phyloP scores from a whole-genome alignment of 1,284 basidiomycete species.

The Vanrija pseudolonga region DNA sequence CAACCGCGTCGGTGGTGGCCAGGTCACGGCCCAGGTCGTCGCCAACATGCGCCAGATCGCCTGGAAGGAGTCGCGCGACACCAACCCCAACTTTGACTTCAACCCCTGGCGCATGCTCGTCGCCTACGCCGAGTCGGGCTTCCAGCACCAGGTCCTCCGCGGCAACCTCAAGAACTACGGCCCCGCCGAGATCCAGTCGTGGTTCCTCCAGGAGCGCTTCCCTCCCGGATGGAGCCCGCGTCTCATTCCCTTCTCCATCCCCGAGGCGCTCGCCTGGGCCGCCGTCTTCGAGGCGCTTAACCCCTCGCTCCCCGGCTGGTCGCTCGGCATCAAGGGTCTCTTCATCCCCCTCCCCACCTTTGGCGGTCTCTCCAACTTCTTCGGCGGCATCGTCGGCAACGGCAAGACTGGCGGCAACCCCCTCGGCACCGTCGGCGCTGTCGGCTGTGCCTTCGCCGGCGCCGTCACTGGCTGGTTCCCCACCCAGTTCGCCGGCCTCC shows the following conservation, averaged over 20 bases:
- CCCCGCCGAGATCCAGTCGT: conserved; percentile 10
- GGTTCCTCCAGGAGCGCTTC: conserved; percentile 19
- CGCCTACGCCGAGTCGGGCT: conserved; percentile 20
- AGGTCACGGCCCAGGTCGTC: conserved; percentile 9
- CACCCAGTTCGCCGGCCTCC: not conserved
- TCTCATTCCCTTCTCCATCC: conserved; percentile 9
- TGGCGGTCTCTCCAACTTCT: conserved; percentile 4
- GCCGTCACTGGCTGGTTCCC: conserved; percentile 14
- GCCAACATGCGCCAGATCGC: conserved; percentile 10
- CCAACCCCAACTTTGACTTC: conserved; percentile 18
- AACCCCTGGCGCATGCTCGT: conserved; percentile 22
- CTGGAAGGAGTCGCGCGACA: conserved; percentile 6
- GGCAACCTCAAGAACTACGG: conserved; percentile 8
- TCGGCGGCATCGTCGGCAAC: not conserved
- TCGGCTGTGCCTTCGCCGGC: conserved; percentile 5
- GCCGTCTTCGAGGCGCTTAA: conserved; percentile 7
- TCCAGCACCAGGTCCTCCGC: conserved; percentile 11
- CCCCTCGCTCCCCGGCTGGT: conserved; percentile 16
- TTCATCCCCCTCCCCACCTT: conserved; percentile 12
- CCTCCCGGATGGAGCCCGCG: conserved; percentile 17
- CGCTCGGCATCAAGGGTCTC: conserved; percentile 4
- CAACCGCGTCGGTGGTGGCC: not conserved
- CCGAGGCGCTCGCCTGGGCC: conserved; percentile 15
- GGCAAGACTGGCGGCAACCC: not conserved
- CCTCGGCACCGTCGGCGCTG: not conserved